Conservation (phyloP, 495 filamentous ascomycete species). For the Penicillium goetzii region DNA sequence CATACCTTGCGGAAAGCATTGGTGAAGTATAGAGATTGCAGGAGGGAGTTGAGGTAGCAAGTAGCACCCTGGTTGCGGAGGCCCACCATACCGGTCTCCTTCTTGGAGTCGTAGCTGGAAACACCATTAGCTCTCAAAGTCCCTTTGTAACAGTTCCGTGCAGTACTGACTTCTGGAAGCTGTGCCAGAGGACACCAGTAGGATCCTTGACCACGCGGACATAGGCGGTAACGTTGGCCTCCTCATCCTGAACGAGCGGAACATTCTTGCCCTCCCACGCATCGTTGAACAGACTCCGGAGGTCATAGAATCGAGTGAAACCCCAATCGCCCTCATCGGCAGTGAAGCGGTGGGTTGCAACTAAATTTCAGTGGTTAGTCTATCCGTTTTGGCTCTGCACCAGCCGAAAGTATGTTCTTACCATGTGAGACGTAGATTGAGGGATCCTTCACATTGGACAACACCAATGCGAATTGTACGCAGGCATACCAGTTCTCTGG, state of each 20-base stretch:
- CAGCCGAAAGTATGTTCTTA: constrained; percentile 32
- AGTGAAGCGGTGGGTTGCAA: constrained; percentile 86
- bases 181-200: constrained; percentile 98
- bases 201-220: constrained; percentile 94
- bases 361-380: constrained; percentile 39
- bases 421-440: constrained; percentile 70
- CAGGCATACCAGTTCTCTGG: constrained; percentile 95
- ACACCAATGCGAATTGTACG: constrained; percentile 89
- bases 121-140: constrained; percentile 2
- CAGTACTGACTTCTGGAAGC: constrained; percentile 76
- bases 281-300: constrained; percentile 76
- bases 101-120: constrained; percentile 91
- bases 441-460: constrained; percentile 93
- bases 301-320: constrained; percentile 89
- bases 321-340: constrained; percentile 98
- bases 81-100: constrained; percentile 95
- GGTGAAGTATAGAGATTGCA: constrained; percentile 97
- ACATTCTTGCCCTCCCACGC: constrained; percentile 68
- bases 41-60: constrained; percentile 95
- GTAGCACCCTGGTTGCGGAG: constrained; percentile 97
- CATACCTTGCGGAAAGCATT: constrained; percentile 92
- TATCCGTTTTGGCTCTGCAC: constrained; percentile 4
- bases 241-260: constrained; percentile 86
- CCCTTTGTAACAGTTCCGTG: background rate
- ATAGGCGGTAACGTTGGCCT: constrained; percentile 87